Evolutionary conservation across 768 basidiomycete species (phyloP), one percentile per base, ranked within the genome.

Genomic region (Calocybe indica): DNA sequence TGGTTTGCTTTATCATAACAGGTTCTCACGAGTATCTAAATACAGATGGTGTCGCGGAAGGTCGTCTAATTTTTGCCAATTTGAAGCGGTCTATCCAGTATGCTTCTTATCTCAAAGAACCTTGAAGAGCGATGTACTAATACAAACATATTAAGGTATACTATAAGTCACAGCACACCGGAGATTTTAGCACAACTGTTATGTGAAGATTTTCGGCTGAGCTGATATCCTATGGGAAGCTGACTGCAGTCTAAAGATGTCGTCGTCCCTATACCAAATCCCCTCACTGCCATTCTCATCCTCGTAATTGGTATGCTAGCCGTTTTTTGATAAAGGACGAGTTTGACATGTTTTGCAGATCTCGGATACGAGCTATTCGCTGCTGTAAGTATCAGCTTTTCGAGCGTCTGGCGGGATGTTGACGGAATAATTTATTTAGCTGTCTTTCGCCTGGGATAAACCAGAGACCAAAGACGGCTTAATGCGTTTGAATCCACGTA

Each of bases 361-460:
- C 80, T 85, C 51, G 82, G 82, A 5, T 85, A 84, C 51, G 83
- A 85, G 59, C 70, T 85, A 9, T 76, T 78, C 35, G 75, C 82
- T 46, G 83, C 81, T 49, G 82, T 82, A 65, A 54, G 79, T 58
- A 22, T 2, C 10, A 33, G 33, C 29, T 28, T 34, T 45, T 14
- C 10, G 12, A 9, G 33, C 12, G 13, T 15, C 14, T 4, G 30
- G 7, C 11, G 10, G 1, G 12, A 8, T 31, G 22, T 44, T 33
- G n/a, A 37, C 9, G 7, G 32, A 13, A 13, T 10, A 10, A 2
- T 40, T 5, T 13, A 33, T 36, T 2, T 50, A 82, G 79, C 68
- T 85, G 10, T 81, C 82, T 1, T 85, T 85, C 49, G 83, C 83
- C 0, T 85, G 83, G 83, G 83, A 85, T 59, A 69, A 79, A 51